These are phyloP conservation scores for Salix dunnii DNA, from an alignment of 345 rosid species.

Conservation along the genomic window DNA sequence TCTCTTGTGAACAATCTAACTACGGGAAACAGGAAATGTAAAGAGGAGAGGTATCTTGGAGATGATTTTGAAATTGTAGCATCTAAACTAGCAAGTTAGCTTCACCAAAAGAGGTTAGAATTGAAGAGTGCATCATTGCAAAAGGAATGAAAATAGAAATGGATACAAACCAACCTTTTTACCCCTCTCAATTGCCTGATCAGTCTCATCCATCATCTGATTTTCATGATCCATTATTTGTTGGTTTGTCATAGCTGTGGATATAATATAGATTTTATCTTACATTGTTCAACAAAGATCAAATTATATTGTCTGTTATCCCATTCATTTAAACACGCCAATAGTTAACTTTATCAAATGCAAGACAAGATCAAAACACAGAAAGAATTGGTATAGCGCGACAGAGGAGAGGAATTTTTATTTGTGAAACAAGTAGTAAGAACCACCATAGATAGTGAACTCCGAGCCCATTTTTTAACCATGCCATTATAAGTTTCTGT, in stretches of 20 bases:
- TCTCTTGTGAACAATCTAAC: neutral
- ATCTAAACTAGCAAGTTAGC: neutral
- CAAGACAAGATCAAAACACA: neutral
- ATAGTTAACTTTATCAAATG: neutral
- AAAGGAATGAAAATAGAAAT: neutral
- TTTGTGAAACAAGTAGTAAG: neutral
- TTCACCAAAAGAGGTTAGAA: neutral
- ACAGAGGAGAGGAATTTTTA: neutral
- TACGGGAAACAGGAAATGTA: neutral
- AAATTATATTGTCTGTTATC: neutral
- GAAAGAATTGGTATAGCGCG: neutral
- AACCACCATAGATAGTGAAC: neutral
- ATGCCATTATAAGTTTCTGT: neutral
- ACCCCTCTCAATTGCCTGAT: slow-evolving; percentile 88
- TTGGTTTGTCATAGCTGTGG: slow-evolving; percentile 83
- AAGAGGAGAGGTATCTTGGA: neutral
- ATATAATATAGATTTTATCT: slow-evolving; percentile 9
- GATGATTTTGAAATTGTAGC: neutral
- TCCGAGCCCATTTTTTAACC: neutral
- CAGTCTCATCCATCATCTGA: slow-evolving; percentile 87
- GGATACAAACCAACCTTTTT: slow-evolving; percentile 46
- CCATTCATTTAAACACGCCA: neutral
- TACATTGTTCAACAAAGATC: slow-evolving; percentile 9
- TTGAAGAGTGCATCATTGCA: neutral
- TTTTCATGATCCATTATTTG: slow-evolving; percentile 69